Evolutionary conservation across 2,329 filamentous ascomycete genomes (phyloP), one percentile per base, ranked within the genome.

Genomic region (Claviceps sp.): DNA sequence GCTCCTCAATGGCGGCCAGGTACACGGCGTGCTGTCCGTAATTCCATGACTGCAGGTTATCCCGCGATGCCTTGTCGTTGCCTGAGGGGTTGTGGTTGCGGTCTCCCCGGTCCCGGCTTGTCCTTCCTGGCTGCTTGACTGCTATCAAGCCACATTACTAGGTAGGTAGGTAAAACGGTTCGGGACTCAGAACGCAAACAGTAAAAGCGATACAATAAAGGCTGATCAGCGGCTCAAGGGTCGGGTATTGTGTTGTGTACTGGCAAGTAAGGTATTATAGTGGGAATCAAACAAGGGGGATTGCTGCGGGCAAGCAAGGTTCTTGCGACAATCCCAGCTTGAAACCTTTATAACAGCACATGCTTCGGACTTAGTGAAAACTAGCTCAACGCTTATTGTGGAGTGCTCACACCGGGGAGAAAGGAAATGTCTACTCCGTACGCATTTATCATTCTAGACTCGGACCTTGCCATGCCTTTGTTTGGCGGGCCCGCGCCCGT

Each of bases 201-300:
- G 50, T 50, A 58, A 5, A 40, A 40, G 37, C 40, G n/a, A 61
- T 59, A 56, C 56, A 57, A 60, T 53, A 58, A 57, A 62, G 59
- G 60, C 62, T 62, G 64, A 64, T 68, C 63, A 64, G 65, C 68
- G 68, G 70, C 66, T 68, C 64, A 62, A 62, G 61, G 59, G 64
- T 68, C 67, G 68, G 68, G 64, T 73, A 72, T 74, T 74, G 73
- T 76, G 72, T 67, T 26, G 8, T 26, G 7, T 26, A 74, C 72
- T 73, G 43, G 24, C 7, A 34, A 10, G 6, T n/a, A 37, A 30
- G 30, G 26, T 30, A 30, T 8, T 6, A 50, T 6, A 50, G 58
- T 69, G 42, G 49, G 41, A 48, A 48, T 19, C 39, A 24, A 52
- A 22, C 52, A 50, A 45, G 52, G 44, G 44, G 68, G 65, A 69